These are phyloP conservation scores for Neofusicoccum parvum DNA, from an alignment of 2,329 filamentous ascomycete genomes.

Conservation along the genomic window DNA sequence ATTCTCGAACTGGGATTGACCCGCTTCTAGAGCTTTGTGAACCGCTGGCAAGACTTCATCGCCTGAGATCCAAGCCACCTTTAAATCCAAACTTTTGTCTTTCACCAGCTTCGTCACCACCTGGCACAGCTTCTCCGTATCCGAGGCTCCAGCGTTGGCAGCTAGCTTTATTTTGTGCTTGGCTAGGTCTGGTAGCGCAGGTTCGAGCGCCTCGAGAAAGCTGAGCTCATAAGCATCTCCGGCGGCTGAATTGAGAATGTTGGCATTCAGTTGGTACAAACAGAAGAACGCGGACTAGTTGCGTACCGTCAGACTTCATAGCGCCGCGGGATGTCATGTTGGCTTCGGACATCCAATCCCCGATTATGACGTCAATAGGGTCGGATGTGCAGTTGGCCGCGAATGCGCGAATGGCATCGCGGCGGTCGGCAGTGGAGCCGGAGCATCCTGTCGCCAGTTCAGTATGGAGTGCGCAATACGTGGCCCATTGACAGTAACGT, in stretches of 20 bases:
- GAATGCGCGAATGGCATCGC: slow-evolving; percentile 35
- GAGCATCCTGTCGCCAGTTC: slow-evolving; percentile 29
- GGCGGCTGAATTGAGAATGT: slow-evolving; percentile 23
- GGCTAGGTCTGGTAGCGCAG: slow-evolving; percentile 39
- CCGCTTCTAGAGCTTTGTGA: slow-evolving; percentile 39
- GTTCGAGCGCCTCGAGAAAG: slow-evolving; percentile 53
- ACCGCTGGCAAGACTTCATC: slow-evolving; percentile 41
- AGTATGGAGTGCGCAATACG: background rate
- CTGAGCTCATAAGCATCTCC: slow-evolving; percentile 53
- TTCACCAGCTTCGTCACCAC: slow-evolving; percentile 32
- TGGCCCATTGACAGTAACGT: background rate
- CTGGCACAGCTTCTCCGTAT: slow-evolving; percentile 32
- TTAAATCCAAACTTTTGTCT: slow-evolving; percentile 29
- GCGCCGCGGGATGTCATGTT: slow-evolving; percentile 35
- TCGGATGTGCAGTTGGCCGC: slow-evolving; percentile 33
- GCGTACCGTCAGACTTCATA: slow-evolving; percentile 29
- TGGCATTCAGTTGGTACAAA: background rate
- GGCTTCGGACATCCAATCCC: slow-evolving; percentile 37
- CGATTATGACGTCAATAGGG: slow-evolving; percentile 36
- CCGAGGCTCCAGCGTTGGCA: slow-evolving; percentile 37
- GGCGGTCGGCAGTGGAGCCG: slow-evolving; percentile 35
- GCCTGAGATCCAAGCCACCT: slow-evolving; percentile 49
- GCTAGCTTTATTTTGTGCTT: slow-evolving; percentile 37
- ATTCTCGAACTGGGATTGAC: slow-evolving; percentile 36
- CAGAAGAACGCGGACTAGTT: background rate